Conservation (phyloP, 108 stramenopile genomes). For the Cyclotella sp. region DNA sequence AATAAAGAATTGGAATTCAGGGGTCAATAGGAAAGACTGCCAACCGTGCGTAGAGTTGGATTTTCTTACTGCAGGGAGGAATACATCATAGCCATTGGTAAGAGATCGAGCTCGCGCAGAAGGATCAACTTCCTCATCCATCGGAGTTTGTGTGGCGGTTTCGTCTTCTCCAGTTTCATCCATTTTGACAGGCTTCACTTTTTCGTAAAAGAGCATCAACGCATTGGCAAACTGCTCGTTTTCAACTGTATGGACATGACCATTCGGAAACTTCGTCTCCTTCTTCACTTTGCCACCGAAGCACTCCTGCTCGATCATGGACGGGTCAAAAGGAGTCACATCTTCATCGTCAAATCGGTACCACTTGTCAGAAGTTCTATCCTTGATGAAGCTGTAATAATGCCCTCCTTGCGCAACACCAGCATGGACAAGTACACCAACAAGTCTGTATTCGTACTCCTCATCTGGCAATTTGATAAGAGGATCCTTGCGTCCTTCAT, state of each 20-base stretch:
- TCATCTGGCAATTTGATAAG: slow-evolving; percentile 69
- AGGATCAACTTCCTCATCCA: slow-evolving; percentile 43
- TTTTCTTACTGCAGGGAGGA: slow-evolving; percentile 83
- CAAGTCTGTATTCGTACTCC: slow-evolving; percentile 94
- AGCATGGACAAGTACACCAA: slow-evolving; percentile 95
- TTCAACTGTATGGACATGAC: slow-evolving; percentile 90
- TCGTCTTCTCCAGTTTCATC: slow-evolving; percentile 37
- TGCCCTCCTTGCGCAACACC: slow-evolving; percentile 98
- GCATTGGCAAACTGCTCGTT: slow-evolving; percentile 96
- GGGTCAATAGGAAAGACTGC: slow-evolving; percentile 91
- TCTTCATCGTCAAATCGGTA: slow-evolving; percentile 98
- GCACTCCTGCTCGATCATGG: slow-evolving; percentile 88
- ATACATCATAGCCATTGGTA: slow-evolving; percentile 81
- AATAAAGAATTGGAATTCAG: slow-evolving; percentile 90
- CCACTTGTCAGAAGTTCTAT: slow-evolving; percentile 88
- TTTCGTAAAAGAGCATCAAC: slow-evolving; percentile 97
- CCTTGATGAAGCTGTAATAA: slow-evolving; percentile 97
- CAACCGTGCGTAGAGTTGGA: slow-evolving; percentile 87
- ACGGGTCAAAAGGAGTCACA: slow-evolving; percentile 94
- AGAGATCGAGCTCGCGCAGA: slow-evolving; percentile 13
- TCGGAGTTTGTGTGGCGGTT: slow-evolving; percentile 2
- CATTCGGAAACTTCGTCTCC: slow-evolving; percentile 91
- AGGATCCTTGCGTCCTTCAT: slow-evolving; percentile 48
- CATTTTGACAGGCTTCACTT: slow-evolving; percentile 77
- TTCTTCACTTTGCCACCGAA: slow-evolving; percentile 96